A percentile compares a stretch with the other conserved stretches of the same genome.
Evolutionary conservation across 1,139 yeast genomes (phyloP).

Genomic region (Hanseniaspora gamundiae): DNA sequence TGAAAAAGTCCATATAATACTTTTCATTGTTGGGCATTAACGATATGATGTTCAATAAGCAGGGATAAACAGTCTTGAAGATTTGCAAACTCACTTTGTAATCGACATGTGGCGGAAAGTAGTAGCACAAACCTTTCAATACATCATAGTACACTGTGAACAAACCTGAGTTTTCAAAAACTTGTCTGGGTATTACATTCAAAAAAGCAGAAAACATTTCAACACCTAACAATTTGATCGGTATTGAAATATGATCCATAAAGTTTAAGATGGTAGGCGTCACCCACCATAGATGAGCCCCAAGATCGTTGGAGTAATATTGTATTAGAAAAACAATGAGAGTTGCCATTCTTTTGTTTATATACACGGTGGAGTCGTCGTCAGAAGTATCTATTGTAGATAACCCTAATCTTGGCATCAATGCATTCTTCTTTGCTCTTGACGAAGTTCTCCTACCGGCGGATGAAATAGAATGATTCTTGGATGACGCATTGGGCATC

Average conservation of each 20-base stretch:
- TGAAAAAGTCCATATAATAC: slow-evolving; percentile 9
- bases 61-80: slow-evolving; percentile 16
- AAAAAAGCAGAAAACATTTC: slow-evolving; percentile 11
- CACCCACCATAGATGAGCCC: slow-evolving; percentile 23
- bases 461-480: not conserved
- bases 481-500: not conserved
- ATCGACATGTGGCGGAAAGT: slow-evolving; percentile 19
- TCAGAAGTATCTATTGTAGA: not conserved
- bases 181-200: not conserved
- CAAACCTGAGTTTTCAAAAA: slow-evolving; percentile 18
- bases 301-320: slow-evolving; percentile 10
- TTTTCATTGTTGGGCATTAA: no score
- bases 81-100: slow-evolving; percentile 12
- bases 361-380: not conserved
- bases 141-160: slow-evolving; percentile 17
- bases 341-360: not conserved
- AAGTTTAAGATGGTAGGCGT: slow-evolving; percentile 23
- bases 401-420: not conserved
- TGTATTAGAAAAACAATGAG: not conserved
- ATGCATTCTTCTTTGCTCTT: not conserved
- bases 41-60: not conserved
- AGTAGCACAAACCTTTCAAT: slow-evolving; percentile 17
- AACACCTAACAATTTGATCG: slow-evolving; percentile 10
- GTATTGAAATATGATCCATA: slow-evolving; percentile 20
- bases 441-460: not conserved